phyloP scores from a whole-genome alignment of 192 early-diverging fungal genomes.

The Geosiphon pyriformis region DNA sequence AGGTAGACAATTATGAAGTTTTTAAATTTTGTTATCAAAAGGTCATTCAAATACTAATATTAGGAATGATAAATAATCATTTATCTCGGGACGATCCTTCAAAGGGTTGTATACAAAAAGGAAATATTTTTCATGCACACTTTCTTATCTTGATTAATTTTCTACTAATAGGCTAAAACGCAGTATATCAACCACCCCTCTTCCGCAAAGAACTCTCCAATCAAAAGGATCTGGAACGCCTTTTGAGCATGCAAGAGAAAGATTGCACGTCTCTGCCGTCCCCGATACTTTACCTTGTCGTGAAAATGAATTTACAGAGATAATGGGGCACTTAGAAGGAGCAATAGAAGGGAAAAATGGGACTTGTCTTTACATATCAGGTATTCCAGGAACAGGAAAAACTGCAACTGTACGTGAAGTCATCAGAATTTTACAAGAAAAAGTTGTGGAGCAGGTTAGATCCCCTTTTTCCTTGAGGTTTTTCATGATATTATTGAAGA shows the following conservation, averaged over 20 bases:
- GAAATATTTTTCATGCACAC: too few species aligned
- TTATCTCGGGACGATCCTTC: too few species aligned
- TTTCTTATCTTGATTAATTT: too few species aligned
- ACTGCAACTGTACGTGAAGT: slow-evolving; percentile 90
- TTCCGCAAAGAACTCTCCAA: slow-evolving; percentile 29
- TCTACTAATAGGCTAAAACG: too few species aligned
- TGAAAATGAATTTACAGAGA: slow-evolving; percentile 83
- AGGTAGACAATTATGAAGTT: too few species aligned
- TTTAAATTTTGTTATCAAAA: too few species aligned
- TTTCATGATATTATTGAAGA: background rate
- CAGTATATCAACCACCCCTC: slow-evolving; percentile 19
- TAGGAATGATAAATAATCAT: too few species aligned
- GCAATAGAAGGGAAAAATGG: slow-evolving; percentile 64
- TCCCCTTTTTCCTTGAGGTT: background rate
- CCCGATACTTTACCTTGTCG: slow-evolving; percentile 91
- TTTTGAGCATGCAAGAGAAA: slow-evolving; percentile 63
- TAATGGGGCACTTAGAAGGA: slow-evolving; percentile 66
- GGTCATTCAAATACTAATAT: too few species aligned
- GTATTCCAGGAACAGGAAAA: slow-evolving; percentile 96
- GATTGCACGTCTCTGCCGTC: slow-evolving; percentile 86
- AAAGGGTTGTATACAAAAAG: too few species aligned
- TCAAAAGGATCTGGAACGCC: slow-evolving; percentile 31
- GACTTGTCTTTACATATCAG: slow-evolving; percentile 56
- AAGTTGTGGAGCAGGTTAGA: slow-evolving; percentile 52
- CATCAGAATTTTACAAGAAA: slow-evolving; percentile 61